Percentiles rank a stretch among this genome's conserved stretches.
These are phyloP conservation scores for Lachnellula willkommii DNA, from an alignment of 2,329 filamentous ascomycete species.

Conservation along the genomic window DNA sequence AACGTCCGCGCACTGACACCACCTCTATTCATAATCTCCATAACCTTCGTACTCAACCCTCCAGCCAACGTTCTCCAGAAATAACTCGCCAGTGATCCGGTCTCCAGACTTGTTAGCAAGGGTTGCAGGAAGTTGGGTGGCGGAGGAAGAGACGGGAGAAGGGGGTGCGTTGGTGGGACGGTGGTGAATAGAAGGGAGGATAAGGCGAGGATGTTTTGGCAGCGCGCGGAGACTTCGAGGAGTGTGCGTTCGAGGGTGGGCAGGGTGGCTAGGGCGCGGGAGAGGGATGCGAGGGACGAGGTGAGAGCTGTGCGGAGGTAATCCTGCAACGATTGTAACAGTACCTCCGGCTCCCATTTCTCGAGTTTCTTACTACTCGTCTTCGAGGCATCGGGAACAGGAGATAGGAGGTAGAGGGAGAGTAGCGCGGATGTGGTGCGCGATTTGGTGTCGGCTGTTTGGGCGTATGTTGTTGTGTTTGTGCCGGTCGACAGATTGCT, in stretches of 20 bases:
- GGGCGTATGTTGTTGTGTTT: slow-evolving; percentile 51
- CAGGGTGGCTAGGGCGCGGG: slow-evolving; percentile 71
- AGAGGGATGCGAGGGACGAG: slow-evolving; percentile 68
- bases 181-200: slow-evolving; percentile 69
- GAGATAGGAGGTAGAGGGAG: slow-evolving; percentile 77
- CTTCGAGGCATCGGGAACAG: slow-evolving; percentile 48
- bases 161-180: slow-evolving; percentile 63
- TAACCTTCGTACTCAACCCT: slow-evolving; percentile 68
- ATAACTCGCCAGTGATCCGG: slow-evolving; percentile 77
- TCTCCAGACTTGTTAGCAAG: slow-evolving; percentile 75
- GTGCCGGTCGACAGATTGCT: slow-evolving; percentile 46
- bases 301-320: slow-evolving; percentile 80
- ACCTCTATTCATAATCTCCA: slow-evolving; percentile 77
- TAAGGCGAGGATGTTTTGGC: slow-evolving; percentile 86
- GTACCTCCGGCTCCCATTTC: slow-evolving; percentile 53
- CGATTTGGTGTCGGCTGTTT: slow-evolving; percentile 68
- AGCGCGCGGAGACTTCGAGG: slow-evolving; percentile 73
- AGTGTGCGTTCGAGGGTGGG: slow-evolving; percentile 78
- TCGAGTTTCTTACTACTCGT: slow-evolving; percentile 41
- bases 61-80: slow-evolving; percentile 90
- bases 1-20: slow-evolving; percentile 80
- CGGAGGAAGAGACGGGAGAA: slow-evolving; percentile 40
- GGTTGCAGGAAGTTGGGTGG: slow-evolving; percentile 59
- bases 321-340: slow-evolving; percentile 71
- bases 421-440: slow-evolving; percentile 68